Evolutionary conservation across 1,284 basidiomycete species (phyloP), one percentile per base, ranked within the genome.

Genomic region (Filobasidium uniguttulatum): DNA sequence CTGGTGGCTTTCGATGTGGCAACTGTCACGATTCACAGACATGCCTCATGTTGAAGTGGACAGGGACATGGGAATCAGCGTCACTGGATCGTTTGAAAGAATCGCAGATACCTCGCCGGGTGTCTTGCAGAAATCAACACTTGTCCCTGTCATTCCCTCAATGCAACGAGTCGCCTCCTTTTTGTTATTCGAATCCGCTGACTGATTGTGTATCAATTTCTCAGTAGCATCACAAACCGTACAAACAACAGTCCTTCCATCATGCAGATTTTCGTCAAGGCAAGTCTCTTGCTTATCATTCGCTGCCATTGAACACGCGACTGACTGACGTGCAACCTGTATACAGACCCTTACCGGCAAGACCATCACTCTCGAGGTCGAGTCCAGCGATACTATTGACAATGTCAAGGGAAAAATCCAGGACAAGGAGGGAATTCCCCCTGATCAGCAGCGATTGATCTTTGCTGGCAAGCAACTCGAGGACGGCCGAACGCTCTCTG

Each of bases 371-470:
- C 19, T 38, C 36, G 14, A 38, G 10, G 23, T 37, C 15, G 35
- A 12, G 8, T 37, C 35, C 35, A n/a, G 36, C 23, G 5, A 17
- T 22, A 12, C 19, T 5, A 4, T 22, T 19, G 36, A 38, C 3
- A 4, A 38, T 10, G 19, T 19, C 23, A 22, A 10, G n/a, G 76
- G 81, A 65, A 89, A 89, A 71, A 63, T 63, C 33, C 61, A 63
- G 46, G 55, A 76, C 72, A 50, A 74, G 71, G 53, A 75, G 71
- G 68, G 74, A 68, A 51, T 75, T 69, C 63, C 74, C 63, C 41
- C 71, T n/a, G n/a, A n/a, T 22, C 23, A 5, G 19, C 36, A 6
- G 6, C 14, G 19, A 12, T 4, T 12, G 15, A 20, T 38, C 14
- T 19, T 37, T 9, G 15, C 7, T 37, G 35, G 36, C 19, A 10